Evolutionary conservation across 2,329 filamentous ascomycete species (phyloP).

Genomic region (Aspergillus texensis): DNA sequence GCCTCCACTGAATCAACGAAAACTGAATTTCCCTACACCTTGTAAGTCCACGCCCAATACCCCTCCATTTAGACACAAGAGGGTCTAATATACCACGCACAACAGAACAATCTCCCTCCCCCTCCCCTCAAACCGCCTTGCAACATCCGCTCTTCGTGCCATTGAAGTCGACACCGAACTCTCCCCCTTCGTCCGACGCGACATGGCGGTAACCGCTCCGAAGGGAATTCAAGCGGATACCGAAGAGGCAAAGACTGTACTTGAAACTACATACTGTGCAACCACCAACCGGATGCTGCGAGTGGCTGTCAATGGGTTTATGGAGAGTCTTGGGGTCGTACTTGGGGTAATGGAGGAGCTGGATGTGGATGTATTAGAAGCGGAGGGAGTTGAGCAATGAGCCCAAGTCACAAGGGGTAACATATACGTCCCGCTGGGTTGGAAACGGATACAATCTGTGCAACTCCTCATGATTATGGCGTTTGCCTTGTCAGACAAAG

Average conservation of each 20-base stretch:
- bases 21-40: constrained; percentile 41
- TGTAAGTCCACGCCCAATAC: constrained; percentile 31
- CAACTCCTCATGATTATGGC: background rate
- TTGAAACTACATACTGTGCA: constrained; percentile 78
- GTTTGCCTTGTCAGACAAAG: background rate
- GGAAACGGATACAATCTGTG: background rate
- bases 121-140: constrained; percentile 78
- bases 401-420: background rate
- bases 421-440: background rate
- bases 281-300: constrained; percentile 96
- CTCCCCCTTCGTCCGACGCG: constrained; percentile 77
- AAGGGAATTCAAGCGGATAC: constrained; percentile 19
- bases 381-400: constrained; percentile 30
- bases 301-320: constrained; percentile 93
- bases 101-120: constrained; percentile 73
- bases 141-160: constrained; percentile 71
- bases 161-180: constrained; percentile 87
- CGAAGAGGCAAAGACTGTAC: constrained; percentile 52
- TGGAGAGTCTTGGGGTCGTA: constrained; percentile 84
- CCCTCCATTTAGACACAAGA: constrained; percentile 3
- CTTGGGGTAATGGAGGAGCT: constrained; percentile 88
- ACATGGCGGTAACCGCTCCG: constrained; percentile 60
- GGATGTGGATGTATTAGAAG: constrained; percentile 76
- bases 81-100: constrained; percentile 12
- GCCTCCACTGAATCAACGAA: constrained; percentile 21